Conservation (phyloP, 75 land plant genomes). For the Pinus albicaulis region DNA sequence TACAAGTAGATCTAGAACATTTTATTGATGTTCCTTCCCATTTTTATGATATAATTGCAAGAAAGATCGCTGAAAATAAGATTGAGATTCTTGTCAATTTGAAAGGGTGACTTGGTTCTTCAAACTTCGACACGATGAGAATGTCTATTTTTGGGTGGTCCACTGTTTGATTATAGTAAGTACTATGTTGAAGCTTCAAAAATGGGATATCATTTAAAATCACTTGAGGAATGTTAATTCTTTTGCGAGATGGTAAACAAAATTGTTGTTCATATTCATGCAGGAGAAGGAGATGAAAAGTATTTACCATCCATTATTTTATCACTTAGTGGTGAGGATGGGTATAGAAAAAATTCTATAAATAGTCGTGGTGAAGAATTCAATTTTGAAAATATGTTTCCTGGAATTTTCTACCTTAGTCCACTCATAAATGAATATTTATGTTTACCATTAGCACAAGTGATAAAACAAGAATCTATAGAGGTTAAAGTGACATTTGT, state of each 20-base stretch:
- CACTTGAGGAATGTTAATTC: constrained; percentile 56
- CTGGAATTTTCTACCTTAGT: constrained; percentile 91
- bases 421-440: constrained; percentile 77
- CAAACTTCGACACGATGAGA: too few species aligned
- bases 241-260: constrained; percentile 81
- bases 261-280: constrained; percentile 56
- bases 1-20: too few species aligned
- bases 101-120: too few species aligned
- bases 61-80: too few species aligned
- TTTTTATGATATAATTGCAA: too few species aligned
- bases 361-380: constrained; percentile 63
- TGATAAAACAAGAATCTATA: constrained; percentile 86
- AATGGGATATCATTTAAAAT: constrained; percentile 69
- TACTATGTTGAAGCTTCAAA: not conserved
- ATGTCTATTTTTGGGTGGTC: too few species aligned
- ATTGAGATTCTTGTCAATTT: too few species aligned
- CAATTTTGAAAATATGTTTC: constrained; percentile 71
- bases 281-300: constrained; percentile 56
- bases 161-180: too few species aligned
- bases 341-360: constrained; percentile 85
- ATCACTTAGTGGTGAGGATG: constrained; percentile 94
- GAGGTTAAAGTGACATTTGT: constrained; percentile 55
- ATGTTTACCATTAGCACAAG: constrained; percentile 77
- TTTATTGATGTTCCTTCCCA: too few species aligned
- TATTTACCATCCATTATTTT: constrained; percentile 75